Evolutionary conservation across 768 basidiomycete genomes (phyloP).

Genomic region (Mycena crocata): DNA sequence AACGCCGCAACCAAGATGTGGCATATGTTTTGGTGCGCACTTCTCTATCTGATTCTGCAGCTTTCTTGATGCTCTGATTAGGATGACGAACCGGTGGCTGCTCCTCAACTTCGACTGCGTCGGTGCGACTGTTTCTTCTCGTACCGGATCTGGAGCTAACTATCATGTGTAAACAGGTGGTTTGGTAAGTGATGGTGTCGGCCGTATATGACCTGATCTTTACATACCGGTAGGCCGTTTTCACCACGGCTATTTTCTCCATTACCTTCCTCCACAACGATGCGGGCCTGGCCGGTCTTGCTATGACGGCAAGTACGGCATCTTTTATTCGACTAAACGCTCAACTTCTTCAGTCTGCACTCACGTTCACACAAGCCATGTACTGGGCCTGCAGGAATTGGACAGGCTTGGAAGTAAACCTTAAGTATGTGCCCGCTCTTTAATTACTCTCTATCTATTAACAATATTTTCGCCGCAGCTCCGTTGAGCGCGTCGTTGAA

Average conservation of each 20-base stretch:
- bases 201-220: neutral
- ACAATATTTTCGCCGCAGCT: conserved; percentile 57
- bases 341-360: conserved; percentile 44
- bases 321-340: neutral
- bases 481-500: conserved; percentile 92
- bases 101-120: conserved; percentile 25
- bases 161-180: conserved; percentile 5
- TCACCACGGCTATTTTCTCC: conserved; percentile 70
- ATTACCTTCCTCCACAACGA: conserved; percentile 57
- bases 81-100: conserved; percentile 42
- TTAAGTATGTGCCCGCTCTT: conserved; percentile 55
- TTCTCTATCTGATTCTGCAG: conserved; percentile 64
- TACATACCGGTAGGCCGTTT: conserved; percentile 50
- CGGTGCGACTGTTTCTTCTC: neutral
- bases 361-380: conserved; percentile 37
- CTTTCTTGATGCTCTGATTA: conserved; percentile 58
- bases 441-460: neutral
- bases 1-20: conserved; percentile 87
- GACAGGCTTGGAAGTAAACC: conserved; percentile 62
- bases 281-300: conserved; percentile 60
- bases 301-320: conserved; percentile 57
- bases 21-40: conserved; percentile 62
- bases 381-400: conserved; percentile 41
- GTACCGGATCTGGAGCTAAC: too few relatives aligned
- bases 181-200: conserved; percentile 1